Percentiles rank a stretch among this genome's conserved stretches.
These are phyloP conservation scores for Simmondsia chinensis DNA, from an alignment of 148 eudicot genomes.

Conservation along the genomic window DNA sequence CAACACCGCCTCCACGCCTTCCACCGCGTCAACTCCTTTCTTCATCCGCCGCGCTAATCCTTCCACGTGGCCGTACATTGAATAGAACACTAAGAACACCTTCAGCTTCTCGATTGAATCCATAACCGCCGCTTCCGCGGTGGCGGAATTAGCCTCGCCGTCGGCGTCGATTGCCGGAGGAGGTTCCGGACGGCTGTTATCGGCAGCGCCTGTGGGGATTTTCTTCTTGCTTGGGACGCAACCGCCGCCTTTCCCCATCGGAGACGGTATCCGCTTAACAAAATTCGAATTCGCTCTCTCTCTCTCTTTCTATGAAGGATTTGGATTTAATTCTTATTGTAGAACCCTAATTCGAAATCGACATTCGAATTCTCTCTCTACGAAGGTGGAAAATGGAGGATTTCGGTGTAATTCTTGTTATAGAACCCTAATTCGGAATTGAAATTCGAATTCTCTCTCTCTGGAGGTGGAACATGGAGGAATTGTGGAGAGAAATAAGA, in stretches of 20 bases:
- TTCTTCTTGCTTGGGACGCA: slow-evolving; percentile 72
- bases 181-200: neutral
- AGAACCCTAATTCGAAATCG: too few relatives aligned
- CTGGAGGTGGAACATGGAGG: too few relatives aligned
- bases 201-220: slow-evolving; percentile 5
- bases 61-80: slow-evolving; percentile 95
- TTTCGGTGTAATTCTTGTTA: too few relatives aligned
- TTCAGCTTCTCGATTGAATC: slow-evolving; percentile 27
- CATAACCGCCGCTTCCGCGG: too few relatives aligned
- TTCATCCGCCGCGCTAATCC: slow-evolving; percentile 58
- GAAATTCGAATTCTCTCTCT: too few relatives aligned
- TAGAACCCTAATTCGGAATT: too few relatives aligned
- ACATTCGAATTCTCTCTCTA: too few relatives aligned
- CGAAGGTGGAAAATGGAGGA: too few relatives aligned
- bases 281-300: too few relatives aligned
- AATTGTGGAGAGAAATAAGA: too few relatives aligned
- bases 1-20: slow-evolving; percentile 58
- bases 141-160: slow-evolving; percentile 1
- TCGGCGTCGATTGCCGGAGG: slow-evolving; percentile 3
- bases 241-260: slow-evolving; percentile 94
- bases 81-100: slow-evolving; percentile 66
- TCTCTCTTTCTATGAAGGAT: too few relatives aligned
- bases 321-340: too few relatives aligned
- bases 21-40: slow-evolving; percentile 57
- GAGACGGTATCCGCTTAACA: neutral